Percentiles rank a stretch among this genome's conserved stretches.
Conservation (phyloP, 768 basidiomycete genomes). For the Neoboletus subvelutipes region DNA sequence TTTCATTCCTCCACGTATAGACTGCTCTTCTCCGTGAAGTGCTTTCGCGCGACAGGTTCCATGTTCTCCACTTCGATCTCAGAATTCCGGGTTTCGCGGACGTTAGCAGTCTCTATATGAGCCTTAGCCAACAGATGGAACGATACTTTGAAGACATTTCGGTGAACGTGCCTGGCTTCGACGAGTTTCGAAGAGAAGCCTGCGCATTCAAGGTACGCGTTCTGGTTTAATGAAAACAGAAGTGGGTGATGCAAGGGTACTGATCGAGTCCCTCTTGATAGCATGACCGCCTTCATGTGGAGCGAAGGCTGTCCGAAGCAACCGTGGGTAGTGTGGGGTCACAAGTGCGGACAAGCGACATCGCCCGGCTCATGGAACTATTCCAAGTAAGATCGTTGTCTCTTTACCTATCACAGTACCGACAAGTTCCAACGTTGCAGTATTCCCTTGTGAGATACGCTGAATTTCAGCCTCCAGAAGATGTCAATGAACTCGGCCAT, state of each 20-base stretch:
- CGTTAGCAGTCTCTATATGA: slow-evolving; percentile 71
- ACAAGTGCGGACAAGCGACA: slow-evolving; percentile 70
- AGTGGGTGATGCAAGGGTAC: not conserved
- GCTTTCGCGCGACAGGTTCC: slow-evolving; percentile 63
- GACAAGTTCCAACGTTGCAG: slow-evolving; percentile 31
- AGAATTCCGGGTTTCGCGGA: slow-evolving; percentile 85
- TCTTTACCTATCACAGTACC: not conserved
- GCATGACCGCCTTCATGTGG: slow-evolving; percentile 76
- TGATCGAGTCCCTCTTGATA: slow-evolving; percentile 30
- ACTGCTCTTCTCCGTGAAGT: slow-evolving; percentile 80
- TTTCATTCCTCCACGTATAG: slow-evolving; percentile 33
- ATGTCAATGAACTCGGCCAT: slow-evolving; percentile 22
- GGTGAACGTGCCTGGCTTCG: slow-evolving; percentile 56
- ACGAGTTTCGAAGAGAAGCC: slow-evolving; percentile 71
- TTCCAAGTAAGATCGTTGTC: slow-evolving; percentile 54
- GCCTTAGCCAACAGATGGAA: slow-evolving; percentile 79
- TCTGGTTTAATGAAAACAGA: not conserved
- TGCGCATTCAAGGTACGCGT: slow-evolving; percentile 71
- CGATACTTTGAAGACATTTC: slow-evolving; percentile 72
- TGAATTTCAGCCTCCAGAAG: slow-evolving; percentile 54
- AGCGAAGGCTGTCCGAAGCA: slow-evolving; percentile 55
- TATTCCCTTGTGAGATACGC: slow-evolving; percentile 71
- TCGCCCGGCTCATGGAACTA: slow-evolving; percentile 81
- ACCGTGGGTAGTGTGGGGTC: slow-evolving; percentile 42
- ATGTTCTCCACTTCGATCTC: slow-evolving; percentile 82